Evolutionary conservation across 169 alveolate genomes (phyloP), one percentile per base, ranked within the genome.

Genomic region (Cryptosporidium baileyi): DNA sequence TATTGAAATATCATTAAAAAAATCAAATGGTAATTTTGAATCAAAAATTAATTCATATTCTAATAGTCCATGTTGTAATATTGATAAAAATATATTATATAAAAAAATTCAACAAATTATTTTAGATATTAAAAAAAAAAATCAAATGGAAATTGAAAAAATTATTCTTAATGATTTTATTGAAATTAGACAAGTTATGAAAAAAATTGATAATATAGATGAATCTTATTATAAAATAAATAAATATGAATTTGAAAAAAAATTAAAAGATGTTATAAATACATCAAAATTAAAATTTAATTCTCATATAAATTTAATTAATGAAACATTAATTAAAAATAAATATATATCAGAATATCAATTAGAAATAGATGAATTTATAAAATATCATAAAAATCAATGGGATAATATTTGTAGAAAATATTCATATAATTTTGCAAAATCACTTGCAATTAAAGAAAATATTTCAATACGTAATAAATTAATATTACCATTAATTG

Each of bases 41-140:
- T 57, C 60, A 7, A 24, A 57, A 36, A 22, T 43, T 19, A 74
- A 45, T 28, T 51, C 65, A 1, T 74, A 74, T 19, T 26, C 34
- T 6, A 74, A 57, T 34, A 74, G 85, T 74, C 65, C 65, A 17
- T 74, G 85, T 54, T 74, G 85, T 54, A 52, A 36, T 9, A 36
- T 54, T 13, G 60, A 57, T 28, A 51, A 47, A 15, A 19, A 40
- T 11, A 8, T 17, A 8, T 13, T 61, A 32, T 30, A 22, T 24
- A 60, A 74, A 40, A 74, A 40, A 24, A 59, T 74, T 74, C 60
- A 74, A 11, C 6, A 11, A n/a, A 13, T 60, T 34, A 41, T 74
- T 11, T 32, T 36, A 43, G 34, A 43, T 22, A 34, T 74, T 8
- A 17, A 30, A 28, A 43, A 74, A 36, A 74, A 34, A 15, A 74